Conservation (phyloP, 148 eudicot genomes). For the Rhododendron kiyosumense region DNA sequence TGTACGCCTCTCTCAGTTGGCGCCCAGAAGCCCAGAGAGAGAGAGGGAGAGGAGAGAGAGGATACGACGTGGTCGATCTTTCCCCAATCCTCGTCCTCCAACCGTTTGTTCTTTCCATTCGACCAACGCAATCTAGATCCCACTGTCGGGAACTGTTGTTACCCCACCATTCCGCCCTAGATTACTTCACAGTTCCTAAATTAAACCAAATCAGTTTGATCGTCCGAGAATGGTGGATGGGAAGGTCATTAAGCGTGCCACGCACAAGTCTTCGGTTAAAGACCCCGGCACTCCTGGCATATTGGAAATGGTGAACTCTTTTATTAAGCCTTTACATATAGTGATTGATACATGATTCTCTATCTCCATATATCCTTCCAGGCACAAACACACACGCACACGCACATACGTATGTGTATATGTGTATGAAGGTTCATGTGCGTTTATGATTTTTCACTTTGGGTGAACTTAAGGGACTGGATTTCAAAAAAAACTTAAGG, state of each 20-base stretch:
- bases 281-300: conserved; percentile 58
- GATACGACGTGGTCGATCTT: too few relatives aligned
- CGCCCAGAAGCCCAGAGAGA: too few relatives aligned
- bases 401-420: background rate
- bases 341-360: background rate
- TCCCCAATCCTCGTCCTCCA: too few relatives aligned
- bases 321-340: background rate
- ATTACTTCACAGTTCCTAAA: background rate
- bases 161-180: conserved; percentile 4
- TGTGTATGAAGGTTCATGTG: background rate
- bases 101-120: too few relatives aligned
- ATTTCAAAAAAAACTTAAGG: too few relatives aligned
- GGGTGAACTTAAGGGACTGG: background rate
- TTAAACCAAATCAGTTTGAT: background rate
- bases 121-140: too few relatives aligned
- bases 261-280: conserved; percentile 47
- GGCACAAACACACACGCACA: background rate
- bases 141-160: too few relatives aligned
- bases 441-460: background rate
- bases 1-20: too few relatives aligned
- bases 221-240: conserved; percentile 34
- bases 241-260: conserved; percentile 52
- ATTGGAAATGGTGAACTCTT: conserved; percentile 38
- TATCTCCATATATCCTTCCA: background rate
- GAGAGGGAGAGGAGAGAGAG: too few relatives aligned